A percentile compares a stretch with the other conserved stretches of the same genome.
phyloP scores from a whole-genome alignment of 2,329 filamentous ascomycete genomes.

The Lasiodiplodia sp. region DNA sequence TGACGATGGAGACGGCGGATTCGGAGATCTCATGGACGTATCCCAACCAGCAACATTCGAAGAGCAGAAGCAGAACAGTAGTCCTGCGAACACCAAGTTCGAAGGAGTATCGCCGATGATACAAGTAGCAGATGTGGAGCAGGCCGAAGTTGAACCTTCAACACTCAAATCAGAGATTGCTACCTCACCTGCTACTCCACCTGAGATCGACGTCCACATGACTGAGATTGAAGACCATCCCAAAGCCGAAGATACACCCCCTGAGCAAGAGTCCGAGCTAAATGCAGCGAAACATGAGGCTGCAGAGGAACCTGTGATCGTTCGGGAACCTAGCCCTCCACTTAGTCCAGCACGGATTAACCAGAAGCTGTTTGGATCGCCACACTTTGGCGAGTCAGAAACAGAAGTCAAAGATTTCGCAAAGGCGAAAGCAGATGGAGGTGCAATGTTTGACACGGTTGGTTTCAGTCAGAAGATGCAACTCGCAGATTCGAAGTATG shows the following conservation, averaged over 20 bases:
- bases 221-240: neutral
- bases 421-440: constrained; percentile 37
- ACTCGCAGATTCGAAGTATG: constrained; percentile 62
- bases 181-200: neutral
- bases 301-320: neutral
- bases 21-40: constrained; percentile 43
- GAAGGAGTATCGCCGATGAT: constrained; percentile 29
- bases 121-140: constrained; percentile 14
- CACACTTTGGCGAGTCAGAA: neutral
- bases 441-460: constrained; percentile 60
- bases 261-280: neutral
- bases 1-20: constrained; percentile 65
- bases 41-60: constrained; percentile 30
- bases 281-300: neutral
- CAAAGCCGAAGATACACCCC: neutral
- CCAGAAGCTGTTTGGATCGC: constrained; percentile 16
- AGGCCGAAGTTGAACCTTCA: constrained; percentile 27
- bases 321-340: constrained; percentile 27
- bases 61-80: constrained; percentile 33
- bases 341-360: constrained; percentile 27
- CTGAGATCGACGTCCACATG: constrained; percentile 15
- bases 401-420: neutral
- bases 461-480: constrained; percentile 58
- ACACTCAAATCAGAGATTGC: constrained; percentile 14
- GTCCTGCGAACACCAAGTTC: constrained; percentile 24